Percentiles rank a stretch among this genome's conserved stretches.
Evolutionary conservation across 106 monocot genomes (phyloP).

Genomic region (Hemerocallis citrina): DNA sequence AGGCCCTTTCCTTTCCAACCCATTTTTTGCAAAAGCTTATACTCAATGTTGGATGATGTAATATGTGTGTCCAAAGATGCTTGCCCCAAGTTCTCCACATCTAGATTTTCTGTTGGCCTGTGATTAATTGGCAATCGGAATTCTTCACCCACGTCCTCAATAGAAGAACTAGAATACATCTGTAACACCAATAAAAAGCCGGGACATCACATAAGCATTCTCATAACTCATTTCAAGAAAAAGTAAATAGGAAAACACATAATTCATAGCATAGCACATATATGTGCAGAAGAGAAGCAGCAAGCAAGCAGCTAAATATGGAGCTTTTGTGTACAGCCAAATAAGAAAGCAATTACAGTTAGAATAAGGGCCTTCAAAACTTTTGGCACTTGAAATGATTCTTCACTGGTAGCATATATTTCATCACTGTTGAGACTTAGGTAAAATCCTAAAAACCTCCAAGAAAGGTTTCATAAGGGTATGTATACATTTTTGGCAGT

Average conservation of each 20-base stretch:
- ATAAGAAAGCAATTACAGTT: no score
- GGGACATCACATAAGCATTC: not conserved
- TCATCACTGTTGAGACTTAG: no score
- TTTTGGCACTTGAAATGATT: no score
- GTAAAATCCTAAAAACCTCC: no score
- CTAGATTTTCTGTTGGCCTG: slow-evolving; percentile 84
- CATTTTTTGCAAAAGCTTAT: slow-evolving; percentile 95
- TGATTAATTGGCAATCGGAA: slow-evolving; percentile 88
- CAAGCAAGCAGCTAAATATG: not conserved
- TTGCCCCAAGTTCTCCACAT: slow-evolving; percentile 74
- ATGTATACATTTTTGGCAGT: no score
- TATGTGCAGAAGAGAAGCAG: not conserved
- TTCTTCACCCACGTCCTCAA: slow-evolving; percentile 43
- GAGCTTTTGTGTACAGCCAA: no score
- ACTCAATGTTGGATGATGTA: slow-evolving; percentile 86
- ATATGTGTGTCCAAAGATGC: slow-evolving; percentile 88
- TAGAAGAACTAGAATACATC: slow-evolving; percentile 16
- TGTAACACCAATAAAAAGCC: slow-evolving; percentile 7
- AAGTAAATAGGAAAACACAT: not conserved
- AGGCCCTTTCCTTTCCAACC: slow-evolving; percentile 99
- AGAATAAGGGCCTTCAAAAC: no score
- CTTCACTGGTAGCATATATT: no score
- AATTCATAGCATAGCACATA: not conserved
- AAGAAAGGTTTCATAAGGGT: no score
- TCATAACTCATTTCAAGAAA: not conserved